Base-by-base conservation (phyloP, 441 rosid genomes). In the Jatropha multifida region DNA sequence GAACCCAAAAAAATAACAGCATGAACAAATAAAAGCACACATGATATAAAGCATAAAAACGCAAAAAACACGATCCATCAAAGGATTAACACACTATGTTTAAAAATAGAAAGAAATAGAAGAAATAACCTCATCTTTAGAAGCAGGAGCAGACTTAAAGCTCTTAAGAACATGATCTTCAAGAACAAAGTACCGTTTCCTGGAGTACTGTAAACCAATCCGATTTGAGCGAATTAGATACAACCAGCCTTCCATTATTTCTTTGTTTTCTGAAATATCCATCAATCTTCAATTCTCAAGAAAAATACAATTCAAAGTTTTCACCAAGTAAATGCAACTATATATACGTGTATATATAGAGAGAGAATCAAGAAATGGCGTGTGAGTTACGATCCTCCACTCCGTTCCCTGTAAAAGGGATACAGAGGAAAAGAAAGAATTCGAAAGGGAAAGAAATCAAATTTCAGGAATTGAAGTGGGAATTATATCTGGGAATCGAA, bases 241-340 rank as follows among this genome's bases (percentile, higher is more conserved):
- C 82, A 94, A 81, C 99, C 99, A 94, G 1, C 99, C 99, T 85
- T 94, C 99, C 97, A 91, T 91, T 74, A 76, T 81, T 66, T 81
- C 84, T 32, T 85, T 76, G 49, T 74, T 62, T 73, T 65, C 58
- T 1, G 68, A 20, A 4, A 58, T 60, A 55, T 79, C 86, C 87
- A 85, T 87, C 65, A 58, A 60, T 59, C 64, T 72, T 69, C 41
- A 48, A 44, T 38, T 74, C 65, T 62, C 27, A 74, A 51, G 2
- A 1, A 56, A 20, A 37, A 70, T 3, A 51, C 74, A 56, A 41
- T 71, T 56, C 65, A 10, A 41, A 11, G 69, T 12, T 27, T 27
- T 13, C 41, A 26, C 23, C 15, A 40, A 64, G 49, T 40, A 17
- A 64, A 2, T 18, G 51, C 8, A 41, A 65, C 32, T 65, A 69